Base-by-base conservation (phyloP, 768 basidiomycete genomes). In the Russula earlei region DNA sequence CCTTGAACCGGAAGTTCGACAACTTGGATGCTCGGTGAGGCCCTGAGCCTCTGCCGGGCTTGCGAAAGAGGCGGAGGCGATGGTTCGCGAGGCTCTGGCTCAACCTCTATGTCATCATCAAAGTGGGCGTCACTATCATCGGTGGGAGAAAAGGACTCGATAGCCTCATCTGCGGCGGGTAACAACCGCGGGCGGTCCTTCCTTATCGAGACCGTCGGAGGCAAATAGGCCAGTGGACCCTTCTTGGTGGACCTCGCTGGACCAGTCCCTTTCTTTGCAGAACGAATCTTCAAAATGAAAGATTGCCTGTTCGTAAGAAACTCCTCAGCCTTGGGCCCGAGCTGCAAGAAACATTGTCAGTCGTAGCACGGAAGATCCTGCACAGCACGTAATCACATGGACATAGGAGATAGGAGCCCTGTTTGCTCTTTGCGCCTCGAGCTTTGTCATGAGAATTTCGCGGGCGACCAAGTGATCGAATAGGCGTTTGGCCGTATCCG, bases 401-500 rank as follows among this genome's bases (percentile, higher is more conserved):
- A 52, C 36, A 51, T 62, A 46, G 19, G 57, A 54, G 33, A 58
- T 34, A 1, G 58, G 58, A 31, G 54, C 31, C 10, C 55, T 46
- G 19, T 40, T 45, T 9, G 34, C 49, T 8, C n/a, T 44, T 6
- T 42, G 17, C 15, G 42, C 59, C 20, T 54, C 52, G 37, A 50
- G 25, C 1, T 58, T 51, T 4, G 49, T 36, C 11, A 11, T 12
- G 33, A 60, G 38, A 25, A 62, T 38, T 4, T 37, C 24, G 17
- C 40, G 53, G 25, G 20, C 33, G 19, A 53, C 8, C 38, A 62
- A 29, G 11, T 57, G 33, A 33, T 61, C 59, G 24, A 44, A 15
- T 25, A 62, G 20, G 36, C 59, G 55, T 27, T 62, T 56, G 22
- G 43, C 49, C 5, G 40, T 29, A 15, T 48, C 40, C 24, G 40